These are phyloP conservation scores for Pestalotiopsis sp. DNA, from an alignment of 2,329 filamentous ascomycete species.

Conservation along the genomic window DNA sequence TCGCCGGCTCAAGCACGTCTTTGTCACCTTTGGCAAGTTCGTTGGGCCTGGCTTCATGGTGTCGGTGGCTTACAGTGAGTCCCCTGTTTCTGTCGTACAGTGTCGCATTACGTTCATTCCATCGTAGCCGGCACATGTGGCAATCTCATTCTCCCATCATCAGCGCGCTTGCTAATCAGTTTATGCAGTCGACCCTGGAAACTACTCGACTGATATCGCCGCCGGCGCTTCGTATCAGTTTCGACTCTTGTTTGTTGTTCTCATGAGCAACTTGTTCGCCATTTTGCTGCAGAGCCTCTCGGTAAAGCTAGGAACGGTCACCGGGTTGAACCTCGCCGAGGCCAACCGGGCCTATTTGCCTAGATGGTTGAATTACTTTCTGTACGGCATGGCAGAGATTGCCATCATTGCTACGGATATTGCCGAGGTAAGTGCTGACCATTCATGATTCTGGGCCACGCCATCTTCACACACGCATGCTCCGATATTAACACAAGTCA, in stretches of 20 bases:
- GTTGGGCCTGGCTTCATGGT: slow-evolving; percentile 71
- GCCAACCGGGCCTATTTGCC: slow-evolving; percentile 68
- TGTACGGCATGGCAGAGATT: slow-evolving; percentile 66
- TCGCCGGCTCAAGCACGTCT: slow-evolving; percentile 25
- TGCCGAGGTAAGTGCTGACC: slow-evolving; percentile 54
- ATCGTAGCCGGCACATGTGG: neutral
- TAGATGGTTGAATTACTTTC: slow-evolving; percentile 62
- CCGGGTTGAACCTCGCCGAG: slow-evolving; percentile 67
- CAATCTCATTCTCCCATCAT: too few relatives aligned
- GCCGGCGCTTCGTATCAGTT: slow-evolving; percentile 69
- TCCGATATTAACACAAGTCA: slow-evolving; percentile 22
- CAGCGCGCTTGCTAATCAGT: neutral
- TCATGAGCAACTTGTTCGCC: slow-evolving; percentile 71
- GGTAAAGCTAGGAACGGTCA: slow-evolving; percentile 72
- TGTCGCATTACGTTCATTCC: neutral
- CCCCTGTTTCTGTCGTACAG: slow-evolving; percentile 1
- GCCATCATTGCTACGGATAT: slow-evolving; percentile 75
- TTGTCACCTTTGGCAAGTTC: slow-evolving; percentile 57
- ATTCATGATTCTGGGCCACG: slow-evolving; percentile 9
- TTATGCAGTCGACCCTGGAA: slow-evolving; percentile 58
- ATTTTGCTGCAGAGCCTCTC: slow-evolving; percentile 71
- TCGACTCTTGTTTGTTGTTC: slow-evolving; percentile 67
- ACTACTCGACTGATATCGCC: slow-evolving; percentile 72
- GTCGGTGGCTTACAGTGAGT: slow-evolving; percentile 59
- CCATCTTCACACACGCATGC: slow-evolving; percentile 1